Evolutionary conservation across 163 green algal genomes (phyloP), one percentile per base, ranked within the genome.

Genomic region (Trebouxiophyceae sp.): DNA sequence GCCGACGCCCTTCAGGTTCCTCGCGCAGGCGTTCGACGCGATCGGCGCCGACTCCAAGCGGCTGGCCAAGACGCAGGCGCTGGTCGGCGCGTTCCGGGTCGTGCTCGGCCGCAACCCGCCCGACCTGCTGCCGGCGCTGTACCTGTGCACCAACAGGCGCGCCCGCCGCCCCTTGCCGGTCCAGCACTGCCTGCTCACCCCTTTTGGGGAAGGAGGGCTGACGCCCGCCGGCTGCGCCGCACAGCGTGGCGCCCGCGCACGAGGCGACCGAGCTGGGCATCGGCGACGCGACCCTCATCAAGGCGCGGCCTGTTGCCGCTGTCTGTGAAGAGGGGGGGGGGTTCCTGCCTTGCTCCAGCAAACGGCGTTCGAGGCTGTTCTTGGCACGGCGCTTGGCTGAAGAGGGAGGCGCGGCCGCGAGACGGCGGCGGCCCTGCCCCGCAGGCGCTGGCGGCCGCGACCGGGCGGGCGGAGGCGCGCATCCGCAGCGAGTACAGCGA

Each of bases 231-330:
- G n/a, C 4, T n/a, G n/a, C n/a, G n/a, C n/a, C n/a, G n/a, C n/a
- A n/a, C n/a, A n/a, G n/a, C n/a, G 84, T 99, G 60, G 91, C 86
- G 19, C 89, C 94, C 1, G 73, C 90, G 1, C 90, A 98, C 75
- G 78, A 83, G 45, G 94, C 91, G n/a, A 68, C 96, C 19, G 94
- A 99, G 84, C 86, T 99, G 47, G 93, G 93, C 46, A 87, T 99
- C 22, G 94, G 94, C 3, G 94, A 99, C 31, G 76, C 86, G 30
- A 96, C 82, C 1, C 82, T 99, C 19, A 87, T 97, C 60, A 95
- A 94, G 79, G 84, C n/a, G n/a, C n/a, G n/a, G n/a, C n/a, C n/a
- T n/a, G n/a, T n/a, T n/a, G n/a, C n/a, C n/a, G n/a, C n/a, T n/a
- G n/a, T n/a, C n/a, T n/a, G n/a, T n/a, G n/a, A n/a, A n/a, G n/a